Base-by-base conservation (phyloP, 306 rosid species). In the Cyclanthera cordifolia region DNA sequence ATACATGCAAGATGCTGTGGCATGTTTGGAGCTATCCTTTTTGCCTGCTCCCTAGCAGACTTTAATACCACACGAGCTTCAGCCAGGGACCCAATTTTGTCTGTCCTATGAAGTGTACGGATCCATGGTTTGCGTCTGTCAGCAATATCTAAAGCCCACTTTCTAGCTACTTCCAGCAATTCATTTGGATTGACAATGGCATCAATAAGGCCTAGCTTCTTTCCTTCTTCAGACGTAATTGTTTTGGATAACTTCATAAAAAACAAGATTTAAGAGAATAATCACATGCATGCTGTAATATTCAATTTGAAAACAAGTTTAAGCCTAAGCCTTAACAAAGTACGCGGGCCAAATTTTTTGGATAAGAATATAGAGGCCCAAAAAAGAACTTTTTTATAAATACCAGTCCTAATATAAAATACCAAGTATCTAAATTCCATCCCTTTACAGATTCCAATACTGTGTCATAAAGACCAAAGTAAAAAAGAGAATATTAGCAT, bases 1-100 rank as follows among this genome's bases (percentile, higher is more conserved):
- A 94, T 65, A 81, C 99, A 94, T 69, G 85, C 91, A 73, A 72
- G 88, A 59, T 90, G 96, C 81, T 94, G 99, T 78, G 99, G 99
- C 88, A 86, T 73, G 81, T 90, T 86, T 32, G 99, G 82, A 66
- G 88, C 95, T 66, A 83, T 86, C 73, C 74, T 90, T 76, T 75
- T 86, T 72, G 84, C 95, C 72, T 84, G 90, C 69, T 83, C 84
- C 77, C 92, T 79, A 19, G 96, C 85, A 66, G 73, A 74, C 71
- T 81, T 82, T 75, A 94, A 72, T 16, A 77, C 73, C 56, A 82
- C 83, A 4, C 83, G 86, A 24, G 95, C 97, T 76, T 94, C 92
- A 52, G 90, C 82, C 71, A 89, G 73, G 69, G 92, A 82, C 32
- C 83, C 86, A 71, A 90, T 53, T 80, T 85, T 94, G 65, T 94